Percentiles rank a stretch among this genome's conserved stretches.
These are phyloP conservation scores for Hymenoscyphus albidus DNA, from an alignment of 2,329 filamentous ascomycete genomes.

Conservation along the genomic window DNA sequence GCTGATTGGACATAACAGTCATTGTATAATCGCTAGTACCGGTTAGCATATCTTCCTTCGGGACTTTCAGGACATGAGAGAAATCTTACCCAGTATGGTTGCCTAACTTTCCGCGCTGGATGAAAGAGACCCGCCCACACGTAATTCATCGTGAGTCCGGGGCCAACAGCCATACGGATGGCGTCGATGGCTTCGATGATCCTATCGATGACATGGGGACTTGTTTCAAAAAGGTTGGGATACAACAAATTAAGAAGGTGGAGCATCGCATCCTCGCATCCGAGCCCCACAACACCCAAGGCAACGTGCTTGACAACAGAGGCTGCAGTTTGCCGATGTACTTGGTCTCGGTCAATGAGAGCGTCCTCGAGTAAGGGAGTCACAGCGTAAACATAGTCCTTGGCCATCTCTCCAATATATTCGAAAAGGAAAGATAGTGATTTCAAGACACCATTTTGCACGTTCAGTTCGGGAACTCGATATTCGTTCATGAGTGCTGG, in stretches of 20 bases:
- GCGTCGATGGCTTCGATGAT: slow-evolving; percentile 98
- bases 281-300: slow-evolving; percentile 92
- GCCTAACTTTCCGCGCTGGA: slow-evolving; percentile 88
- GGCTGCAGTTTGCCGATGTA: slow-evolving; percentile 93
- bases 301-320: slow-evolving; percentile 98
- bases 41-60: slow-evolving; percentile 2
- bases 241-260: slow-evolving; percentile 94
- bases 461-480: slow-evolving; percentile 94
- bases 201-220: slow-evolving; percentile 95
- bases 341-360: slow-evolving; percentile 95
- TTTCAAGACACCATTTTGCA: slow-evolving; percentile 97
- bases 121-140: slow-evolving; percentile 98
- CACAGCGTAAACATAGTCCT: slow-evolving; percentile 98
- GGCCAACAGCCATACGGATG: slow-evolving; percentile 87
- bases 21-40: slow-evolving; percentile 69
- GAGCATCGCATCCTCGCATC: slow-evolving; percentile 97
- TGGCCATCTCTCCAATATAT: slow-evolving; percentile 99
- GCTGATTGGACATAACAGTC: slow-evolving; percentile 92
- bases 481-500: slow-evolving; percentile 99
- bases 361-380: slow-evolving; percentile 94
- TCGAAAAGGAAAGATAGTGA: slow-evolving; percentile 96
- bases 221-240: slow-evolving; percentile 96
- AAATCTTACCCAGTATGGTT: slow-evolving; percentile 71
- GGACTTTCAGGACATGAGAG: background rate
- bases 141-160: slow-evolving; percentile 93